These are phyloP conservation scores for Auriscalpium microsporum DNA, from an alignment of 768 basidiomycete species.

Conservation along the genomic window DNA sequence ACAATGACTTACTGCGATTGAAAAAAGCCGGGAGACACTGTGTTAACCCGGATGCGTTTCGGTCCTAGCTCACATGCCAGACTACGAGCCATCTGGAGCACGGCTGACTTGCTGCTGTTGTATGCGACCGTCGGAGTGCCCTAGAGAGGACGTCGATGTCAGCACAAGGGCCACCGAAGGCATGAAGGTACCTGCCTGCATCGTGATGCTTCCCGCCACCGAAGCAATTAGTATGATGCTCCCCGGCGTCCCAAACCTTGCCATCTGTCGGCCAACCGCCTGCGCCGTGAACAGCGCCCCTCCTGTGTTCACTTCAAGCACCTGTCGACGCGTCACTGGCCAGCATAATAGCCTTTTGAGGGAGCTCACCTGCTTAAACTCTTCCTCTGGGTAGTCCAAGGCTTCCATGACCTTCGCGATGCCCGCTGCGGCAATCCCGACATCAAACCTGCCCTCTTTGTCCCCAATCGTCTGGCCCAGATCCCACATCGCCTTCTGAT, in stretches of 20 bases:
- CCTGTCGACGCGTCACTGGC: conserved; percentile 25
- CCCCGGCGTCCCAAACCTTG: conserved; percentile 24
- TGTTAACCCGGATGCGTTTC: conserved; percentile 60
- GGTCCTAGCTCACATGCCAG: conserved; percentile 71
- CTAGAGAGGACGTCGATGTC: too few species aligned
- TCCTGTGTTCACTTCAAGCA: conserved; percentile 52
- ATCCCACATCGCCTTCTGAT: conserved; percentile 52
- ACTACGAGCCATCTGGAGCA: conserved; percentile 69
- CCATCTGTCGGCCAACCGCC: conserved; percentile 26
- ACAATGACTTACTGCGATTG: conserved; percentile 32
- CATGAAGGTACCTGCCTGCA: too few species aligned
- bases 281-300: conserved; percentile 26
- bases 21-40: conserved; percentile 66
- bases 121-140: conserved; percentile 29
- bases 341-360: neutral
- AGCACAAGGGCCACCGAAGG: too few species aligned
- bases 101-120: conserved; percentile 66
- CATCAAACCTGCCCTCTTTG: conserved; percentile 59
- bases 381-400: conserved; percentile 51
- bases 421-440: conserved; percentile 70
- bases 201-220: too few species aligned
- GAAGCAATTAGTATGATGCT: conserved; percentile 30
- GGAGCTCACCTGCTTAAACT: conserved; percentile 48
- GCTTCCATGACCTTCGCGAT: conserved; percentile 52
- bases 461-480: conserved; percentile 49